Percentiles rank a stretch among this genome's conserved stretches.
Conservation (phyloP, 257 asterid genomes). For the Paulownia fortunei region DNA sequence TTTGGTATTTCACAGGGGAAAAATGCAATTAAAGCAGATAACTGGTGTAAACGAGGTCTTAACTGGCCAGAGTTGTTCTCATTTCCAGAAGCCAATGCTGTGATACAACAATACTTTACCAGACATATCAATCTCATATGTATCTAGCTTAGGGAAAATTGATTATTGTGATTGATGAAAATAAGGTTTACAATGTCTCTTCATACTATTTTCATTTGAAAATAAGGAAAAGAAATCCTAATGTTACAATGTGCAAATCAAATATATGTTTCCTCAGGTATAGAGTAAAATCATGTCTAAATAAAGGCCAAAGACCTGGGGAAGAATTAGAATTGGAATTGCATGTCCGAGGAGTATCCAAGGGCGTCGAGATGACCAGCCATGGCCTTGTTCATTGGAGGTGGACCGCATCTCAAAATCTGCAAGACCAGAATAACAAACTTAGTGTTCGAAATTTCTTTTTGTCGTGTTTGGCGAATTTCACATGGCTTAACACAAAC, state of each 20-base stretch:
- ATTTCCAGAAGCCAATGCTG: too few species aligned
- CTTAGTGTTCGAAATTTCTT: slow-evolving; percentile 8
- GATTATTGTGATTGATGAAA: background rate
- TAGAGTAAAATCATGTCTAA: slow-evolving; percentile 10
- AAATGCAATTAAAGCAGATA: background rate
- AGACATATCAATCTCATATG: background rate
- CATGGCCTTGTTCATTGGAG: slow-evolving; percentile 99
- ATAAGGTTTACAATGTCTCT: slow-evolving; percentile 2
- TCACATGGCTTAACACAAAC: slow-evolving; percentile 38
- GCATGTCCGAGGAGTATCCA: slow-evolving; percentile 78
- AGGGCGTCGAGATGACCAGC: slow-evolving; percentile 90
- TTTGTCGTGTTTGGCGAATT: background rate
- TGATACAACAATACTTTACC: background rate
- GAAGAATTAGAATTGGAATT: slow-evolving; percentile 69
- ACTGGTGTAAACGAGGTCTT: background rate
- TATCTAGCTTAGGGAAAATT: background rate
- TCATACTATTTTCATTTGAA: background rate
- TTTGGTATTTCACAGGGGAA: background rate
- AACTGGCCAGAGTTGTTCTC: too few species aligned
- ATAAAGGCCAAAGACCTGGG: background rate
- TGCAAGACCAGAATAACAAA: slow-evolving; percentile 39
- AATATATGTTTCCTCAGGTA: background rate
- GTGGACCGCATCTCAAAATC: slow-evolving; percentile 95
- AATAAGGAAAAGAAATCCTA: slow-evolving; percentile 5
- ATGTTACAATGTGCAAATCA: slow-evolving; percentile 19